A percentile compares a stretch with the other conserved stretches of the same genome.
Evolutionary conservation across 2,329 filamentous ascomycete species (phyloP).

Genomic region (Colletotrichum sp.): DNA sequence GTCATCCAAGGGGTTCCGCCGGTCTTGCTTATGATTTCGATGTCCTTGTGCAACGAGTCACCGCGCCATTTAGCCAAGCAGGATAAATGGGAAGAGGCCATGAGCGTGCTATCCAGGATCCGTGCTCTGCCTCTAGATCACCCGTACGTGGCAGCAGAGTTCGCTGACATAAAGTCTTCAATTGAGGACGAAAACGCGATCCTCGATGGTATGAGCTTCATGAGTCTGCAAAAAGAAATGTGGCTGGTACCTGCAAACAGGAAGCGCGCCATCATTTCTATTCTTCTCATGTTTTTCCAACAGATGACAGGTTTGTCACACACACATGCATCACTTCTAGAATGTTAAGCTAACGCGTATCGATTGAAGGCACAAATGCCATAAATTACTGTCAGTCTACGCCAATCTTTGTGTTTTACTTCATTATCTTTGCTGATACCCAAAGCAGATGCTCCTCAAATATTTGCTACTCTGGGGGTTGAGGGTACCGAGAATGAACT

Average conservation of each 20-base stretch:
- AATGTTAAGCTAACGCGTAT: constrained; percentile 33
- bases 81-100: constrained; percentile 41
- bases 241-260: constrained; percentile 17
- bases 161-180: constrained; percentile 56
- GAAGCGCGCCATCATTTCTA: constrained; percentile 8
- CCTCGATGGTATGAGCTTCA: constrained; percentile 24
- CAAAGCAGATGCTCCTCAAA: constrained; percentile 52
- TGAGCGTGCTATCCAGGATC: constrained; percentile 40
- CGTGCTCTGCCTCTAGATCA: constrained; percentile 40
- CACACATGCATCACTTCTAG: not conserved
- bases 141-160: constrained; percentile 49
- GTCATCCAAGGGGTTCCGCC: constrained; percentile 45
- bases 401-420: not conserved
- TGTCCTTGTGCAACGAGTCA: constrained; percentile 42
- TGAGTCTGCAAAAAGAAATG: constrained; percentile 13
- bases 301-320: constrained; percentile 15
- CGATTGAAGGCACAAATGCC: constrained; percentile 29
- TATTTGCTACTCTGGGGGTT: constrained; percentile 69
- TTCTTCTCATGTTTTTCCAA: constrained; percentile 18
- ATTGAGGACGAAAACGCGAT: constrained; percentile 57
- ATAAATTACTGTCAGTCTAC: constrained; percentile 10
- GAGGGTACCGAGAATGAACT: constrained; percentile 60
- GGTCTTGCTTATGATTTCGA: constrained; percentile 35
- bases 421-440: not conserved
- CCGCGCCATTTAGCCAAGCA: constrained; percentile 38